Base-by-base conservation (phyloP, 345 rosid species). In the Euphorbia pulcherrima region DNA sequence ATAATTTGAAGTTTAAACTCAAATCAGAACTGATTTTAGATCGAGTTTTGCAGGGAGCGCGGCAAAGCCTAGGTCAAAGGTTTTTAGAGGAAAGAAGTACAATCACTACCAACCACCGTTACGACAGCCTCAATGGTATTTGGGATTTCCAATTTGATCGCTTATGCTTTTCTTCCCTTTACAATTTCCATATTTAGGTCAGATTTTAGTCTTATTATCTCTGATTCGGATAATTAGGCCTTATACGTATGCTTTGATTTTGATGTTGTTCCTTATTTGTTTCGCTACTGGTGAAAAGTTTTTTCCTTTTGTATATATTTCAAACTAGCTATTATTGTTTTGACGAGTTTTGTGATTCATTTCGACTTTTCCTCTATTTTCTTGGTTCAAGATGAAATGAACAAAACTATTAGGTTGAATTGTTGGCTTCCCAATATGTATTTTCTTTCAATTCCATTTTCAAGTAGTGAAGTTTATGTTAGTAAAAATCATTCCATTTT, bases 201-300 rank as follows among this genome's bases (percentile, higher is more conserved):
- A 64, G 68, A 75, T 64, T 84, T 85, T 88, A 65, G 71, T 73
- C 78, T n/a, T n/a, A n/a, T n/a, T n/a, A n/a, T 83, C 88, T 73
- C 60, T 55, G 21, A 6, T 75, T 76, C 64, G 18, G 29, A 56
- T 52, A 62, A 69, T 67, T 73, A 71, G 58, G 74, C 64, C 53
- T 51, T 54, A 69, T 20, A 21, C 26, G 9, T 26, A 35, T n/a
- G n/a, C n/a, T n/a, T 68, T 75, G 68, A 40, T 74, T 78, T 73
- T 73, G 23, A 77, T n/a, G 23, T 46, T 46, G 0, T 47, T 63
- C 40, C 73, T 72, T 64, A 60, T 62, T 51, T 52, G 28, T 35
- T 65, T 72, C 70, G 65, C 48, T 68, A 18, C 84, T 5, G 93
- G 90, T 93, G 72, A 72, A 68, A 65, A 63, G 96, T 89, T 95